Conservation (phyloP, 1,139 yeast genomes). For the Yamadazyma dushanensis region DNA sequence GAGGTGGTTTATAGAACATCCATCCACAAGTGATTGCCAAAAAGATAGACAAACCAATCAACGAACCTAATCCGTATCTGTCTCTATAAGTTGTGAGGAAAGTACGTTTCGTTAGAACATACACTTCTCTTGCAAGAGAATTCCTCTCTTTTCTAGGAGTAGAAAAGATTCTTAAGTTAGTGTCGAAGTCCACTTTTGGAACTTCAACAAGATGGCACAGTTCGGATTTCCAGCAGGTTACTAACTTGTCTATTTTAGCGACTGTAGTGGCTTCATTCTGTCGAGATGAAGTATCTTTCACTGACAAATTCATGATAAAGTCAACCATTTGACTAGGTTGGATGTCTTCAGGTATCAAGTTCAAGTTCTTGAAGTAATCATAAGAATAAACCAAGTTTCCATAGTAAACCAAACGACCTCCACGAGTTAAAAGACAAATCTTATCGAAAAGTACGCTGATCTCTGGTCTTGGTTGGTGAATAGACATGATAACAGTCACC, state of each 20-base stretch:
- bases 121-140: constrained; percentile 45
- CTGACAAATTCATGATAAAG: constrained; percentile 66
- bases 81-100: constrained; percentile 60
- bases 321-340: constrained; percentile 48
- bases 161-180: constrained; percentile 26
- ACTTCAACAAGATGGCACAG: constrained; percentile 6
- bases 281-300: constrained; percentile 56
- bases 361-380: constrained; percentile 46
- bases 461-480: constrained; percentile 86
- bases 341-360: constrained; percentile 19
- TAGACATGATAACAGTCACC: constrained; percentile 70
- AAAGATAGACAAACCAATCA: constrained; percentile 54
- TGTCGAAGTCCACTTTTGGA: constrained; percentile 21
- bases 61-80: constrained; percentile 51
- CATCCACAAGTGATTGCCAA: constrained; percentile 71
- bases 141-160: constrained; percentile 29
- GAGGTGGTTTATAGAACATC: constrained; percentile 69
- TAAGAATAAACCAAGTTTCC: constrained; percentile 51
- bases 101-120: constrained; percentile 57
- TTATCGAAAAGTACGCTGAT: constrained; percentile 66
- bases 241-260: constrained; percentile 46
- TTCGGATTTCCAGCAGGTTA: constrained; percentile 47
- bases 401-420: constrained; percentile 61
- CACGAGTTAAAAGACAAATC: constrained; percentile 64
- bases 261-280: constrained; percentile 45